Evolutionary conservation across 2,329 filamentous ascomycete genomes (phyloP).

Genomic region (Tolypocladium pustulatum): DNA sequence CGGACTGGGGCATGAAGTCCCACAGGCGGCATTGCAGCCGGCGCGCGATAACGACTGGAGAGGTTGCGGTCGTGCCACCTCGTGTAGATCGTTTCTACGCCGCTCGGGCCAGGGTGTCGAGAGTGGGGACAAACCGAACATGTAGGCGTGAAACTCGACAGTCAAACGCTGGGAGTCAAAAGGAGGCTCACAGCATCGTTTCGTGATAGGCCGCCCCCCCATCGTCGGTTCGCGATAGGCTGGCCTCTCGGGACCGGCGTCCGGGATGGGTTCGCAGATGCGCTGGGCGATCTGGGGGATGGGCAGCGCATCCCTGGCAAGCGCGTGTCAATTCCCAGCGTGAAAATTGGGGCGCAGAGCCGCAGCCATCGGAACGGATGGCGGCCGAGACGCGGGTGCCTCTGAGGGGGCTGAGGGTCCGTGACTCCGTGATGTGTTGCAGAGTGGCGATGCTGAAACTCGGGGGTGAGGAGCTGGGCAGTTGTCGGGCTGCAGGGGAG

Average conservation of each 20-base stretch:
- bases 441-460: background rate
- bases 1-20: background rate
- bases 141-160: background rate
- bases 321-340: background rate
- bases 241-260: background rate
- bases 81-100: background rate
- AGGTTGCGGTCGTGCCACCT: background rate
- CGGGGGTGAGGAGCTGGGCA: background rate
- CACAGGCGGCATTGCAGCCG: background rate
- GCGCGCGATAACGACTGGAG: background rate
- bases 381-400: background rate
- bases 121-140: background rate
- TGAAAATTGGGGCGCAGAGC: background rate
- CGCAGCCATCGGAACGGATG: background rate
- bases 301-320: background rate
- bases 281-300: background rate
- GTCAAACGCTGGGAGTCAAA: background rate
- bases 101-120: background rate
- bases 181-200: background rate
- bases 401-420: background rate
- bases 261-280: background rate
- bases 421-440: background rate
- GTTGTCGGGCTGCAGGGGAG: background rate
- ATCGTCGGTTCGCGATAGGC: background rate
- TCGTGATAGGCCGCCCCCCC: background rate